Percentiles rank a stretch among this genome's conserved stretches.
Conservation (phyloP, 352 stramenopile species). For the Thalassiosira exigua region DNA sequence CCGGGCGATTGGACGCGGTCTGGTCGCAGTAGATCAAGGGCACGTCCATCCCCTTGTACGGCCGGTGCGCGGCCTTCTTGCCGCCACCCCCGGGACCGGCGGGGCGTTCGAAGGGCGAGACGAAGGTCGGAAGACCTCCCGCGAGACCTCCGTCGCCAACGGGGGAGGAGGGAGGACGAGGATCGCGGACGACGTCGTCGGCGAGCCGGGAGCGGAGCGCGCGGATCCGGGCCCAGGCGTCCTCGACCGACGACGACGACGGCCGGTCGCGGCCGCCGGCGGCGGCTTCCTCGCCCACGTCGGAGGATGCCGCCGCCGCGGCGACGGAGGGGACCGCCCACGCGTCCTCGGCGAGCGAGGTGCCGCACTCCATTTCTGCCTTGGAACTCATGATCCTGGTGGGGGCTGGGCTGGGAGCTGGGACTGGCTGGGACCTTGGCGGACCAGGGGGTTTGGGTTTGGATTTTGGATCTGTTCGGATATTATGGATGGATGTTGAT, state of each 20-base stretch:
- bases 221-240: conserved; percentile 29
- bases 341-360: conserved; percentile 56
- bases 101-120: conserved; percentile 62
- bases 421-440: neutral
- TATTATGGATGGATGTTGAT: too few relatives aligned
- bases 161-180: conserved; percentile 22
- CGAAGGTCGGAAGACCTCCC: conserved; percentile 56
- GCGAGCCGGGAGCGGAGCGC: conserved; percentile 42
- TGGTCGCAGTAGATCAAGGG: conserved; percentile 94
- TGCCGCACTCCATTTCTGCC: conserved; percentile 55
- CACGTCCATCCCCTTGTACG: conserved; percentile 49
- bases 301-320: neutral
- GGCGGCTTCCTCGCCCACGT: neutral
- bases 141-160: neutral
- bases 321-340: conserved; percentile 32
- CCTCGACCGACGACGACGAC: conserved; percentile 7
- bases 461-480: too few relatives aligned
- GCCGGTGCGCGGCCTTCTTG: neutral
- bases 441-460: neutral
- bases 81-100: neutral
- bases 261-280: conserved; percentile 1
- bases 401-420: neutral
- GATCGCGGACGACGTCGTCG: conserved; percentile 47
- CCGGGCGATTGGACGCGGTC: conserved; percentile 90
- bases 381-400: too few relatives aligned